phyloP scores from a whole-genome alignment of 108 stramenopile genomes.

The Nitzschia sp. region DNA sequence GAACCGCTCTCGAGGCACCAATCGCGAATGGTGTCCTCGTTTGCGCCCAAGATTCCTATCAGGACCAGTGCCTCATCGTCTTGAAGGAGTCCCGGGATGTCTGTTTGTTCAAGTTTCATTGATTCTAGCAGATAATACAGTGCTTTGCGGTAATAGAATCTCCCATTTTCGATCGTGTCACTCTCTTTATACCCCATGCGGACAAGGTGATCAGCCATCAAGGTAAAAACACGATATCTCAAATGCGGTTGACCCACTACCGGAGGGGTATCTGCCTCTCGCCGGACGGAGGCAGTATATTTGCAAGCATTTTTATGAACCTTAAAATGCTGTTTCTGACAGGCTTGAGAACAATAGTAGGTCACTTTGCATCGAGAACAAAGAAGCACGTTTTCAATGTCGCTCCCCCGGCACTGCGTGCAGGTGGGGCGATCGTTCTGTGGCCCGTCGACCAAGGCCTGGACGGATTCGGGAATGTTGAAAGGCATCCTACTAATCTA shows the following conservation, averaged over 20 bases:
- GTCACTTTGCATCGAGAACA: slow-evolving; percentile 20
- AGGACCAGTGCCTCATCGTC: background rate
- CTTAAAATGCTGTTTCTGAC: slow-evolving; percentile 10
- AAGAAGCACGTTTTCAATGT: background rate
- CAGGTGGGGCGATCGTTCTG: background rate
- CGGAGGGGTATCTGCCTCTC: no score
- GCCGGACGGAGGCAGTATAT: background rate
- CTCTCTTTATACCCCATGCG: slow-evolving; percentile 16
- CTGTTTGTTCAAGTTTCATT: background rate
- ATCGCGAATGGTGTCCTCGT: no score
- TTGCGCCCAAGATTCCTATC: background rate
- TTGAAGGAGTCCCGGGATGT: background rate
- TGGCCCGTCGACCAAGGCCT: background rate
- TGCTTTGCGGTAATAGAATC: slow-evolving; percentile 5
- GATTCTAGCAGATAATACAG: background rate
- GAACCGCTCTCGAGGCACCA: no score
- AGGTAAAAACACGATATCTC: no score
- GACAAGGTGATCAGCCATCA: no score
- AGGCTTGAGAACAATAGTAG: slow-evolving; percentile 8
- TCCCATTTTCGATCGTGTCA: slow-evolving; percentile 10
- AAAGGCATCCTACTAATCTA: no score
- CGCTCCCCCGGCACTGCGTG: background rate
- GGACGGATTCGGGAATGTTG: background rate
- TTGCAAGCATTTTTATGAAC: slow-evolving; percentile 1
- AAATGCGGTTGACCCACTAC: no score